Evolutionary conservation across 2,329 filamentous ascomycete genomes (phyloP), one percentile per base, ranked within the genome.

Genomic region (Hypoxylon sp.): DNA sequence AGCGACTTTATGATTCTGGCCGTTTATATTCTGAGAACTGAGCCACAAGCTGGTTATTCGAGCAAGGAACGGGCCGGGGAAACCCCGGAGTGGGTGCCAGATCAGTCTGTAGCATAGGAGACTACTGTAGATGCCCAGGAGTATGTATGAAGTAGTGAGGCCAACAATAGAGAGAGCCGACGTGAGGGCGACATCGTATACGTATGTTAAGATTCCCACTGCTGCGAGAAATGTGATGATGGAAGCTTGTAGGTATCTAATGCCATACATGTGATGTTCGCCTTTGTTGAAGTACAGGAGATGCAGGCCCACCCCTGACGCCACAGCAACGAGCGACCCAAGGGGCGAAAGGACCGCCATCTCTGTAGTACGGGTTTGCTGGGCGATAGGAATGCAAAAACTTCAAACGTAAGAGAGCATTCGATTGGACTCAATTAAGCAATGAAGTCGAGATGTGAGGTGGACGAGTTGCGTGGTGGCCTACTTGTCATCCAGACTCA

Each of bases 201-300:
- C 9, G 17, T 17, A 43, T 2, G 17, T 43, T 9, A 43, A 17
- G 14, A 43, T 43, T 2, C 17, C 38, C 38, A 43, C 38, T 11
- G 38, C 21, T 19, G 38, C n/a, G 3, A 43, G 7, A 21, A 43
- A 43, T 19, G 38, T 43, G 17, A 43, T 10, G 17, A 43, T 43
- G 11, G 38, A 19, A 9, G 38, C 38, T 21, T 43, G 38, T 9
- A 43, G 38, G 17, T 43, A 43, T 43, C 38, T 43, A 11, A 43
- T 43, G 2, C 38, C 38, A 10, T 43, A 43, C 38, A 43, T 43
- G 38, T 43, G 38, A 43, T 43, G 38, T 19, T 43, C 38, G 14
- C 38, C 38, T 43, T 17, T 43, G 38, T 43, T 19, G 38, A 43
- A 43, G 17, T 43, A 43, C 6, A 43, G 17, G 38, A 43, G 38